Base-by-base conservation (phyloP, 228 moss, liverwort and hornwort genomes). In the Sphagnum magellanicum region DNA sequence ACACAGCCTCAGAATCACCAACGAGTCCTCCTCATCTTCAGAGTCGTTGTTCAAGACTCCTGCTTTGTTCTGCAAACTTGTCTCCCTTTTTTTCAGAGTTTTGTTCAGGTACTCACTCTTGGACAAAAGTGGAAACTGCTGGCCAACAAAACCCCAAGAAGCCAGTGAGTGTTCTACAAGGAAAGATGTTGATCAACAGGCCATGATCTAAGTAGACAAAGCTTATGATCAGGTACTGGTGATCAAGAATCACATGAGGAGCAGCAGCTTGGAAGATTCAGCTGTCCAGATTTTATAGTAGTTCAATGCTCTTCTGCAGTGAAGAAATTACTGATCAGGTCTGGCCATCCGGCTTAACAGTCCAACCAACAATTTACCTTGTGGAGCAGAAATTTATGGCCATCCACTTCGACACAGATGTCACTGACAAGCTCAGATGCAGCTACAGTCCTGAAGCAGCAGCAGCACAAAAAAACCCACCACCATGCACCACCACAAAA, bases 361-460 rank as follows among this genome's bases (percentile, higher is more conserved):
- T 32, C 32, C 32, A 32, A 32, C 32, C 32, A 32, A 32, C 32
- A 32, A 32, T 32, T 8, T 81, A 93, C 91, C 89, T 91, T 82
- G 75, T 94, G 94, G 69, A 94, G 94, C 65, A 72, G 82, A 53
- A 94, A 81, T 63, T 89, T 85, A 67, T 67, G 83, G 52, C 77
- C 89, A 64, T 87, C 88, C 49, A 89, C 84, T 12, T 79, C 80
- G 15, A 94, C 70, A 64, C 78, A 73, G 59, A 91, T 77, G 64
- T 94, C 94, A 73, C 91, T 94, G 48, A 81, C 70, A 6, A 94
- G 82, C 50, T 91, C 94, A 10, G 88, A 84, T 71, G 75, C 79
- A 32, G 32, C 32, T 32, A 32, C 32, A 32, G 32, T 32, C 32
- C 32, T 32, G 32, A 2, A 32, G 3, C 32, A 32, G 3, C 32